Evolutionary conservation across 2,329 filamentous ascomycete genomes (phyloP).

Genomic region (Penicillium vulpinum): DNA sequence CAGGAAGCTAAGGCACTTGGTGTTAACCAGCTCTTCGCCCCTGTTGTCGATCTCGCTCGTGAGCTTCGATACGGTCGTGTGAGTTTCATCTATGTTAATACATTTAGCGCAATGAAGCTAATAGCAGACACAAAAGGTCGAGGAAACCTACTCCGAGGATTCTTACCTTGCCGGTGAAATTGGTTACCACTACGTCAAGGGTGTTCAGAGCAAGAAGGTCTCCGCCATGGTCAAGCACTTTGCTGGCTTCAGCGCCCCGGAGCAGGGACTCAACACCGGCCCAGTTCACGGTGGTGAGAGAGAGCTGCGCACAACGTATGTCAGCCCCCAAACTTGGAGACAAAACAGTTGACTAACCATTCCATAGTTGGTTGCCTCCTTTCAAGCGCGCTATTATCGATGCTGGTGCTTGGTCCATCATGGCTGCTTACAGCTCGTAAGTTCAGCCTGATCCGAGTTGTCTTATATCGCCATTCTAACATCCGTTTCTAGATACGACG

Average conservation of each 20-base stretch:
- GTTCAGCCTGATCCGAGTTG: background rate
- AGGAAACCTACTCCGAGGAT: constrained; percentile 73
- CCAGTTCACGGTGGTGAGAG: constrained; percentile 58
- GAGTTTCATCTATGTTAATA: background rate
- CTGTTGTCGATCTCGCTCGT: constrained; percentile 68
- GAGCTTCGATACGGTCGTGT: constrained; percentile 69
- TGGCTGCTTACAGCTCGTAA: constrained; percentile 70
- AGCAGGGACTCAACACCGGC: constrained; percentile 71
- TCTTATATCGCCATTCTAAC: background rate
- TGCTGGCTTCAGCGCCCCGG: constrained; percentile 66
- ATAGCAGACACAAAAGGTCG: constrained; percentile 44
- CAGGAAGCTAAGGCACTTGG: constrained; percentile 67
- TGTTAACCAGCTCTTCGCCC: constrained; percentile 72
- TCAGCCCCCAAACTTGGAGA: constrained; percentile 32
- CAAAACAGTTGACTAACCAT: background rate
- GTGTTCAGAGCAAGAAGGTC: constrained; percentile 65
- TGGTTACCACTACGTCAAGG: constrained; percentile 60
- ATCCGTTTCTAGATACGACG: constrained; percentile 58
- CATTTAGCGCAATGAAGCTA: background rate
- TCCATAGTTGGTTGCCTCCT: constrained; percentile 49
- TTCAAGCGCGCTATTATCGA: constrained; percentile 73
- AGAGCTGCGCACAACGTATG: constrained; percentile 57
- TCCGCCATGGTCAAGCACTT: constrained; percentile 76
- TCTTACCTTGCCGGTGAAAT: constrained; percentile 67
- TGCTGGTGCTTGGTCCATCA: constrained; percentile 65